A percentile compares a stretch with the other conserved stretches of the same genome.
Conservation (phyloP, 768 basidiomycete species). For the Lentinula detonsa region DNA sequence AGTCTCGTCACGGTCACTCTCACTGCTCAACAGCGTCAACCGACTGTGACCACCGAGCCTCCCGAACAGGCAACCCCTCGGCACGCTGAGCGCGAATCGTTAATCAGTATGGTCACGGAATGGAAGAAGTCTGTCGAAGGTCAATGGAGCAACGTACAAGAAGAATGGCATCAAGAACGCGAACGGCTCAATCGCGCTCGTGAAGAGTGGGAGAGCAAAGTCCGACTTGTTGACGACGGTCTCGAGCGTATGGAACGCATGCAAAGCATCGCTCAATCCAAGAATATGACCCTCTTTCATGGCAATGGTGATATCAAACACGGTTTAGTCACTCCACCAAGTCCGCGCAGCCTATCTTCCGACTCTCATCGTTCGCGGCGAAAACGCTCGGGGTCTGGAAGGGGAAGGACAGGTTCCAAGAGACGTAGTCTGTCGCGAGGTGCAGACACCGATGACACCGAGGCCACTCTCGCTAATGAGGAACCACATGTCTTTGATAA, state of each 20-base stretch:
- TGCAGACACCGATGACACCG: conserved; percentile 8
- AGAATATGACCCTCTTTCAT: conserved; percentile 12
- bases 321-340: conserved; percentile 71
- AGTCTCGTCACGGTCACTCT: conserved; percentile 44
- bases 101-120: conserved; percentile 50
- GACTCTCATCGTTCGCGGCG: conserved; percentile 51
- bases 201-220: conserved; percentile 74
- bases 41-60: not conserved
- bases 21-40: conserved; percentile 23
- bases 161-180: conserved; percentile 80
- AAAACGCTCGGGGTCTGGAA: conserved; percentile 29
- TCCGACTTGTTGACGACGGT: conserved; percentile 46
- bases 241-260: conserved; percentile 39
- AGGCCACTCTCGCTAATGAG: conserved; percentile 1
- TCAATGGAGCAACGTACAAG: conserved; percentile 69
- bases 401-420: conserved; percentile 18
- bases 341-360: conserved; percentile 64
- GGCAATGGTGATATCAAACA: conserved; percentile 9
- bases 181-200: conserved; percentile 66
- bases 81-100: conserved; percentile 36
- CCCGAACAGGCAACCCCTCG: not conserved
- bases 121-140: conserved; percentile 81
- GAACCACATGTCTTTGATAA: not conserved
- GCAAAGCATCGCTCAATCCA: conserved; percentile 23
- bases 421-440: conserved; percentile 7